Evolutionary conservation across 352 stramenopile species (phyloP).

Genomic region (Pythium oligandrum): DNA sequence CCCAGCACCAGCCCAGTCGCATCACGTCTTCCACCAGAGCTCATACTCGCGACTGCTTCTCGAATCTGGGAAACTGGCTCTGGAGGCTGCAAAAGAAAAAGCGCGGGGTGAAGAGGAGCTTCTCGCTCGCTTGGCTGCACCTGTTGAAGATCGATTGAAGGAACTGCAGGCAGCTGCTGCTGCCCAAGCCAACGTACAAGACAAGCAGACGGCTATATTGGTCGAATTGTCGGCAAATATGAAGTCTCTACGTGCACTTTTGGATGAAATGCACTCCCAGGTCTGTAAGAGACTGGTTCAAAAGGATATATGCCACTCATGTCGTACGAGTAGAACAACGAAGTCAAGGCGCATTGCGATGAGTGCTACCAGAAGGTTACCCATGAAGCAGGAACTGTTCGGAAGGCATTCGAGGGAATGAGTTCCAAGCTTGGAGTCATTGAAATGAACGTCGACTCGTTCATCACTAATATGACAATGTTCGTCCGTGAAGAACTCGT

Average conservation of each 20-base stretch:
- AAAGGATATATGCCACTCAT: no score
- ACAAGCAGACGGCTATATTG: no score
- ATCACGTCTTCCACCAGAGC: constrained; percentile 3
- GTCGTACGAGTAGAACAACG: constrained; percentile 10
- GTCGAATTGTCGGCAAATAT: no score
- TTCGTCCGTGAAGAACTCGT: constrained; percentile 23
- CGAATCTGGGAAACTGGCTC: background rate
- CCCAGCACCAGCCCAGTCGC: background rate
- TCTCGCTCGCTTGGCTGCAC: background rate
- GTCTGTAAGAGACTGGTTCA: no score
- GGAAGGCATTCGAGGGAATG: constrained; percentile 16
- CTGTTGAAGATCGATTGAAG: no score
- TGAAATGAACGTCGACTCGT: constrained; percentile 22
- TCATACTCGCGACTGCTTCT: constrained; percentile 10
- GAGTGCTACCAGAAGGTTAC: constrained; percentile 20
- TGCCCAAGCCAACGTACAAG: no score
- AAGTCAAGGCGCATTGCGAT: constrained; percentile 10
- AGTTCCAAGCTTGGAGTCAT: constrained; percentile 17
- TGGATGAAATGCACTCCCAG: no score
- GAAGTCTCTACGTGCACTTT: no score
- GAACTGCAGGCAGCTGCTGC: no score
- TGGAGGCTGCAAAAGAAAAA: constrained; percentile 1
- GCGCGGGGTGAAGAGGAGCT: background rate
- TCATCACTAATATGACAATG: constrained; percentile 19
- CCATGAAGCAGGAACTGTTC: constrained; percentile 10